A percentile compares a stretch with the other conserved stretches of the same genome.
phyloP scores from a whole-genome alignment of 345 rosid species.

The Aquilaria yunnanensis region DNA sequence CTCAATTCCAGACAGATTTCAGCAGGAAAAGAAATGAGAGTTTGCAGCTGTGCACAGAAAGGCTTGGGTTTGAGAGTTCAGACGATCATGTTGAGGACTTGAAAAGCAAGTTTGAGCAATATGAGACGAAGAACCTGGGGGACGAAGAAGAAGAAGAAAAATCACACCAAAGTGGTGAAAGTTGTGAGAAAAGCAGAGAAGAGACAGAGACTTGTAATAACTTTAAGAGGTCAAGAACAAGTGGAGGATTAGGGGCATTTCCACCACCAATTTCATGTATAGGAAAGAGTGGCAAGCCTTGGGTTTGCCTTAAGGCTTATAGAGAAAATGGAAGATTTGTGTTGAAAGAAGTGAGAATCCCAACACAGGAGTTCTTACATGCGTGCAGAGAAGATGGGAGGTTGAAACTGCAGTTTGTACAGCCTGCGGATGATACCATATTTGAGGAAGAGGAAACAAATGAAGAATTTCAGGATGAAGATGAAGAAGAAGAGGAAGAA shows the following conservation, averaged over 20 bases:
- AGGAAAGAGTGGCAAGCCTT: slow-evolving; percentile 56
- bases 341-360: slow-evolving; percentile 65
- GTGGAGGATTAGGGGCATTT: slow-evolving; percentile 26
- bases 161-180: not conserved
- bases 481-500: slow-evolving; percentile 18
- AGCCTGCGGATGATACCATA: slow-evolving; percentile 39
- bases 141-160: slow-evolving; percentile 16
- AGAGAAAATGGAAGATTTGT: slow-evolving; percentile 78
- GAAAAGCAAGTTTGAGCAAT: slow-evolving; percentile 28
- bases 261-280: slow-evolving; percentile 81
- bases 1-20: slow-evolving; percentile 14
- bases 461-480: slow-evolving; percentile 14
- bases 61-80: slow-evolving; percentile 81
- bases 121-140: slow-evolving; percentile 14
- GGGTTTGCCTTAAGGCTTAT: slow-evolving; percentile 71
- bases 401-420: slow-evolving; percentile 62
- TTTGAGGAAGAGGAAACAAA: slow-evolving; percentile 26
- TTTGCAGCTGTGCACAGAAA: slow-evolving; percentile 85
- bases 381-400: slow-evolving; percentile 82
- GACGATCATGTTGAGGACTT: slow-evolving; percentile 49
- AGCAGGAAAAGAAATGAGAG: slow-evolving; percentile 40
- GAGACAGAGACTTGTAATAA: slow-evolving; percentile 15
- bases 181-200: slow-evolving; percentile 1
- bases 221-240: slow-evolving; percentile 25
- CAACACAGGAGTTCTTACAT: slow-evolving; percentile 62